Evolutionary conservation across 192 early-diverging fungal species (phyloP), one percentile per base, ranked within the genome.

Genomic region (Rhizophagus sp.): DNA sequence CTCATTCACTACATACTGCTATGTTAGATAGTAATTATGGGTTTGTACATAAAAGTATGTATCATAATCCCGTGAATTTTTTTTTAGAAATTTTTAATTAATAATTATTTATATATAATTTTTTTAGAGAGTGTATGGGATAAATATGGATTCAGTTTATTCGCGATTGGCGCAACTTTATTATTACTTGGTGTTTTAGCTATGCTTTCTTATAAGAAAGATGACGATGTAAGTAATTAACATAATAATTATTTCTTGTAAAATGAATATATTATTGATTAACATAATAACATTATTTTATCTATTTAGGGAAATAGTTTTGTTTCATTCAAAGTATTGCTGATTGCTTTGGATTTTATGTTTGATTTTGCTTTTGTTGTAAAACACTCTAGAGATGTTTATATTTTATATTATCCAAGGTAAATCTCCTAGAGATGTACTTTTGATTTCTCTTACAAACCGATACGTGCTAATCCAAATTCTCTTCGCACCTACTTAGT

Each of bases 311-410:
- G 44, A 30, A 73, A 47, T 15, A 27, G 44, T 13, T 73, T 50
- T 73, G n/a, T 73, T 49, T 3, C 71, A 50, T 73, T 73, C 47
- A 73, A 49, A 50, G 12, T 73, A 27, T 73, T 73, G 24, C 15
- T 73, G 7, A 73, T 73, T 44, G 47, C 25, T 50, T 49, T 73
- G 44, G 71, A 73, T 25, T 73, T 73, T 30, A 10, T 9, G 5
- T 15, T 73, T 1, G 71, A 73, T 50, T 34, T 70, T 2, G 34
- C 34, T 2, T 70, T 70, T 24, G 30, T 70, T 9, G 17, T 70
- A 10, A 41, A 6, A 24, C 15, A 70, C 10, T 34, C 34, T 2
- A 70, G 22, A n/a, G 36, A 70, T 44, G 9, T 70, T 17, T 39
- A 39, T 22, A 1, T 1, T 6, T 70, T 70, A n/a, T 70, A n/a